These are phyloP conservation scores for Meyerozyma elateridarum DNA, from an alignment of 1,139 yeast species.

Conservation along the genomic window DNA sequence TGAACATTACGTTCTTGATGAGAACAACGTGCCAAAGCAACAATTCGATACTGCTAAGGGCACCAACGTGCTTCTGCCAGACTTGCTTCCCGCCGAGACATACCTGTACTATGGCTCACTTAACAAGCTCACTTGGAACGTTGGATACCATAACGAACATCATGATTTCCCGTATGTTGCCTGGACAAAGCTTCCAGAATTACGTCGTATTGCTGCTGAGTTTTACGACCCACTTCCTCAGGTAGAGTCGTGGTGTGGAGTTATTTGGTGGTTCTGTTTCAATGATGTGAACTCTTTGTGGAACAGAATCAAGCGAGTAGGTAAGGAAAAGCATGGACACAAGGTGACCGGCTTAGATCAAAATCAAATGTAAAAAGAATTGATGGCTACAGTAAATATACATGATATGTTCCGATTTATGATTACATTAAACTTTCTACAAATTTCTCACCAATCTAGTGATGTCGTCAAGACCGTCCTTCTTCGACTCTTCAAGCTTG, in stretches of 20 bases:
- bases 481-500: constrained; percentile 42
- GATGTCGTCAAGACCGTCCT: constrained; percentile 49
- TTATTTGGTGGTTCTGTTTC: constrained; percentile 66
- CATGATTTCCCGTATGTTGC: constrained; percentile 94
- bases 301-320: constrained; percentile 71
- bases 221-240: constrained; percentile 79
- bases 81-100: constrained; percentile 64
- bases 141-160: constrained; percentile 91
- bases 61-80: constrained; percentile 20
- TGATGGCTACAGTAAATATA: too few relatives aligned
- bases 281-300: constrained; percentile 66
- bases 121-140: constrained; percentile 81
- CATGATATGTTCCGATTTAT: too few relatives aligned
- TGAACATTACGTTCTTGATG: constrained; percentile 76
- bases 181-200: constrained; percentile 73
- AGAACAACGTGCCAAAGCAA: constrained; percentile 44
- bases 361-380: constrained; percentile 9
- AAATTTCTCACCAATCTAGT: constrained; percentile 57
- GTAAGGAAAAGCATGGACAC: constrained; percentile 36
- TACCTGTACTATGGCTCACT: constrained; percentile 83
- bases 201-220: constrained; percentile 68
- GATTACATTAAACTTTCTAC: constrained; percentile 17
- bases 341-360: constrained; percentile 19
- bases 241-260: constrained; percentile 76
- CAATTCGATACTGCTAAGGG: constrained; percentile 16